Evolutionary conservation across 1,284 basidiomycete genomes (phyloP).

Genomic region (Pseudozyma tsukubaensis): DNA sequence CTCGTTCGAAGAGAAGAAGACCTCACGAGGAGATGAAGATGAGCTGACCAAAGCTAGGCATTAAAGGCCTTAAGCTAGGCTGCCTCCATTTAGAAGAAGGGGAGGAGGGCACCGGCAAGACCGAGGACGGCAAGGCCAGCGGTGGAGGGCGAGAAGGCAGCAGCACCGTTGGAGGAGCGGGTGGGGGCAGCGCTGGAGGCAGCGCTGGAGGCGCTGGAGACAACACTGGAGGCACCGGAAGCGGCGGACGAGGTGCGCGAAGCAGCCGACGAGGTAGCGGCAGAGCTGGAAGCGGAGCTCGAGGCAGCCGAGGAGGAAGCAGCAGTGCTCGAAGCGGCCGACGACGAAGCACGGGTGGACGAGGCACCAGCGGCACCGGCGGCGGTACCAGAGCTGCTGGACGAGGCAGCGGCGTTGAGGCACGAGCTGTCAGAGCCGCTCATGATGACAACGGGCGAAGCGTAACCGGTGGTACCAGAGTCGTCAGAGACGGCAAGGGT

Average conservation of each 20-base stretch:
- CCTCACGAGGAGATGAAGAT: not conserved
- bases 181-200: slow-evolving; percentile 19
- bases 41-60: not conserved
- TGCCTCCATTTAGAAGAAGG: slow-evolving; percentile 36
- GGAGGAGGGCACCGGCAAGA: slow-evolving; percentile 43
- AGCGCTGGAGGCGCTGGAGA: slow-evolving; percentile 15
- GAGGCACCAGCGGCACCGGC: slow-evolving; percentile 10
- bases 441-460: slow-evolving; percentile 38
- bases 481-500: slow-evolving; percentile 64
- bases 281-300: slow-evolving; percentile 1
- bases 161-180: slow-evolving; percentile 29
- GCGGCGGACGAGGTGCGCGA: slow-evolving; percentile 3
- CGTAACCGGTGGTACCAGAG: slow-evolving; percentile 54
- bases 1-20: no score
- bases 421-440: slow-evolving; percentile 41
- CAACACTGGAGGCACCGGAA: slow-evolving; percentile 9
- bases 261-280: slow-evolving; percentile 8
- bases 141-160: slow-evolving; percentile 46
- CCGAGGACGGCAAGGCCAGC: slow-evolving; percentile 45
- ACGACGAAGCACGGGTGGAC: not conserved
- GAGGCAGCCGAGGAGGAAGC: slow-evolving; percentile 18
- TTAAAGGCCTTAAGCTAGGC: not conserved
- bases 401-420: slow-evolving; percentile 28
- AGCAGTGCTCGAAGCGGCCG: slow-evolving; percentile 5
- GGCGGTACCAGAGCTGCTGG: slow-evolving; percentile 7